Evolutionary conservation across 2,329 filamentous ascomycete genomes (phyloP).

Genomic region (Fusarium sp.): DNA sequence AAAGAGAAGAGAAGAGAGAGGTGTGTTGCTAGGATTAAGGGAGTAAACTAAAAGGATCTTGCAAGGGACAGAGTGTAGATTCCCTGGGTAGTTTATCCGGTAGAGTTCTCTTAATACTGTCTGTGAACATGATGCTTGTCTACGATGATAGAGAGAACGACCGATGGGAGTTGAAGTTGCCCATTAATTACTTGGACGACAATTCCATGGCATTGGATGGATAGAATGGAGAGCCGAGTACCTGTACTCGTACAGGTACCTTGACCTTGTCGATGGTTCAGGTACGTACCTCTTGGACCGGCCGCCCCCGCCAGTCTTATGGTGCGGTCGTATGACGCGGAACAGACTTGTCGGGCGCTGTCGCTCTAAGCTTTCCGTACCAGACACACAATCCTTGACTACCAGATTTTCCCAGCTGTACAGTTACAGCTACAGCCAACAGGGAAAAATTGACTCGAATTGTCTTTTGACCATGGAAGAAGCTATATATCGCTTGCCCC

Average conservation of each 20-base stretch:
- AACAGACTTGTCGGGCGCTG: constrained; percentile 44
- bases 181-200: constrained; percentile 39
- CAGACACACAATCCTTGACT: constrained; percentile 20
- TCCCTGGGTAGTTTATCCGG: background rate
- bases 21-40: background rate
- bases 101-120: background rate
- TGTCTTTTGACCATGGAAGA: background rate
- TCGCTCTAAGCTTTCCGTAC: constrained; percentile 36
- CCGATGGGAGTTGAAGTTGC: constrained; percentile 37
- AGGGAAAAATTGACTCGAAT: background rate
- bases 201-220: constrained; percentile 32
- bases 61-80: background rate
- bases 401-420: background rate
- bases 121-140: constrained; percentile 16
- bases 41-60: constrained; percentile 3
- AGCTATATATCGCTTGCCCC: constrained; percentile 48
- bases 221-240: background rate
- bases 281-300: constrained; percentile 26
- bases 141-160: constrained; percentile 31
- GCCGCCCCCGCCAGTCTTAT: constrained; percentile 44
- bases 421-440: background rate
- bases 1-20: background rate
- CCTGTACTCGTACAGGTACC: constrained; percentile 26
- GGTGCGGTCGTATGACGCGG: constrained; percentile 46
- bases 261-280: background rate